phyloP scores from a whole-genome alignment of 106 monocot genomes.

The Narthecium ossifragum region DNA sequence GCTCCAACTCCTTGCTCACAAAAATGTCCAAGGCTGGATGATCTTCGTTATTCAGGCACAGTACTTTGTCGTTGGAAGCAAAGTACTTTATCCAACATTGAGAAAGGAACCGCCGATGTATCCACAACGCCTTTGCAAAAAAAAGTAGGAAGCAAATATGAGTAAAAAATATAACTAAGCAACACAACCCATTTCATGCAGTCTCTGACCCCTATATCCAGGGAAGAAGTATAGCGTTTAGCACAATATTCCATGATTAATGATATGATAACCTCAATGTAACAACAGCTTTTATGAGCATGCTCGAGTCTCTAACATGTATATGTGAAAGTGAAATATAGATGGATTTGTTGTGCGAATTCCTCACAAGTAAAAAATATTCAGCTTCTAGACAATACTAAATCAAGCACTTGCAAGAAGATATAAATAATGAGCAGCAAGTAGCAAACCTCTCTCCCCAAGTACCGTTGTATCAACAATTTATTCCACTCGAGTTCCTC shows the following conservation, averaged over 20 bases:
- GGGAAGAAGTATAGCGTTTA: no score
- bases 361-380: no score
- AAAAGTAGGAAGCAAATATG: neutral
- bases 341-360: no score
- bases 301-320: no score
- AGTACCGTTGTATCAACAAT: slow-evolving; percentile 44
- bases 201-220: no score
- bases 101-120: slow-evolving; percentile 63
- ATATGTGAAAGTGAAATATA: no score
- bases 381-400: no score
- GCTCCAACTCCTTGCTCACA: slow-evolving; percentile 37
- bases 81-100: slow-evolving; percentile 51
- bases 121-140: slow-evolving; percentile 57
- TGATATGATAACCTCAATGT: no score
- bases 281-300: no score
- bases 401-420: no score
- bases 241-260: no score
- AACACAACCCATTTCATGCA: no score
- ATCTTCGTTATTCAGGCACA: neutral
- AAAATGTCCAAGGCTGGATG: slow-evolving; percentile 21
- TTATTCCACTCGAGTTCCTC: slow-evolving; percentile 65
- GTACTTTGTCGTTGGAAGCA: neutral
- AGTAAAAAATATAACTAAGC: neutral
- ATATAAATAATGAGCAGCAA: neutral
- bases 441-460: slow-evolving; percentile 58